phyloP scores from a whole-genome alignment of 2,329 filamentous ascomycete species.

The Didymellaceae sp. region DNA sequence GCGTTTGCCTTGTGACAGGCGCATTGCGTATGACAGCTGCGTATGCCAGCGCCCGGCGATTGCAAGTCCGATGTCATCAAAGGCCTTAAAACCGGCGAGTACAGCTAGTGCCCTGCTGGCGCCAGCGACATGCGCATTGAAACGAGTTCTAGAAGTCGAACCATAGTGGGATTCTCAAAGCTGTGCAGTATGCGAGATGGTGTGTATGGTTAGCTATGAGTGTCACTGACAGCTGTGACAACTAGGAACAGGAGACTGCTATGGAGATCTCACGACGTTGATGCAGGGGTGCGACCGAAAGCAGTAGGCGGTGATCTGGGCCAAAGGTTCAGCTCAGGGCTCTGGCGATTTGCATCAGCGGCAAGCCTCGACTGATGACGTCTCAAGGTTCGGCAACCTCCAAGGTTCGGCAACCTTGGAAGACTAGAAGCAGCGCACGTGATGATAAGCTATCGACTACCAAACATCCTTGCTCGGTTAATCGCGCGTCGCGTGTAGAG shows the following conservation, averaged over 20 bases:
- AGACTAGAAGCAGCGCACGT: too few species aligned
- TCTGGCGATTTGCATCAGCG: too few species aligned
- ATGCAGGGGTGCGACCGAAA: not conserved
- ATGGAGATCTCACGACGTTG: not conserved
- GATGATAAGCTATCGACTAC: too few species aligned
- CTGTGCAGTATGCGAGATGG: not conserved
- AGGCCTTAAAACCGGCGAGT: conserved; percentile 12
- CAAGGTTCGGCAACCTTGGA: too few species aligned
- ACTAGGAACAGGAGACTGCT: not conserved
- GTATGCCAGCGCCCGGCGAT: conserved; percentile 10
- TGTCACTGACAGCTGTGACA: not conserved
- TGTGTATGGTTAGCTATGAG: not conserved
- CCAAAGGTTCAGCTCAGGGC: too few species aligned
- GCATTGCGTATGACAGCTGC: conserved; percentile 11
- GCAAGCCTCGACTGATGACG: not conserved
- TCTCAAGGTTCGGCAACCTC: too few species aligned
- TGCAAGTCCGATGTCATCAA: conserved; percentile 12
- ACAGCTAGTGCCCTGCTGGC: conserved; percentile 6
- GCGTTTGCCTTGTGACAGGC: conserved; percentile 7
- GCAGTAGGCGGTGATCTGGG: not conserved
- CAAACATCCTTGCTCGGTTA: conserved; percentile 9
- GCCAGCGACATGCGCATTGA: not conserved
- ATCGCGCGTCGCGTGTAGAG: conserved; percentile 30
- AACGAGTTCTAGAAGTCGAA: not conserved
- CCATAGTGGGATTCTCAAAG: not conserved